Evolutionary conservation across 441 rosid genomes (phyloP).

Genomic region (Jatropha multifida): DNA sequence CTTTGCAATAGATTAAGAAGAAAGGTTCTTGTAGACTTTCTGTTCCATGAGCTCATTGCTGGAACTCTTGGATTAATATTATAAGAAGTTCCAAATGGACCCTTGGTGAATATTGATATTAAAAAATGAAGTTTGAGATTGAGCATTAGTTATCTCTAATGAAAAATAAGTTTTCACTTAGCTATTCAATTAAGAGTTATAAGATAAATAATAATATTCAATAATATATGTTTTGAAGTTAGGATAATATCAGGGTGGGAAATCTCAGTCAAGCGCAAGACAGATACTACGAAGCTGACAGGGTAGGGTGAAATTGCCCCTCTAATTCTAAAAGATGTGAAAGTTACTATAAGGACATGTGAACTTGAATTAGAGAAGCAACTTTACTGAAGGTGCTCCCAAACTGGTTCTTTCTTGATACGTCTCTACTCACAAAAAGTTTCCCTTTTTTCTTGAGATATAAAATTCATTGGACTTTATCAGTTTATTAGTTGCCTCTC

Average conservation of each 20-base stretch:
- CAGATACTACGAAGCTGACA: background rate
- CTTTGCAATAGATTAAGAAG: background rate
- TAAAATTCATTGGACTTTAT: background rate
- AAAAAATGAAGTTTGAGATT: background rate
- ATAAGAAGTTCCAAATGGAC: background rate
- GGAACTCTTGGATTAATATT: background rate
- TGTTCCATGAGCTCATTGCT: background rate
- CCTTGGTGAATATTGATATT: background rate
- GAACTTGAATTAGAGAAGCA: background rate
- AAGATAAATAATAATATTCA: too few species aligned
- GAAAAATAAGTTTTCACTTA: background rate
- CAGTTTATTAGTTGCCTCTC: background rate
- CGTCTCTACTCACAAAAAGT: background rate
- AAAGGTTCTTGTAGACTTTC: background rate
- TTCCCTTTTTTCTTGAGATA: background rate
- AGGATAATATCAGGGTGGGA: background rate
- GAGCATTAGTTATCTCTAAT: background rate
- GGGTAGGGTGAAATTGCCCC: background rate
- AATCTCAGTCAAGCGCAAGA: background rate
- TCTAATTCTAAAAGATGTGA: background rate
- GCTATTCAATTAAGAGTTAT: background rate
- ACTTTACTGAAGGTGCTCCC: background rate
- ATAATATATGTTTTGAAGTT: background rate
- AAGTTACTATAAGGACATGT: background rate
- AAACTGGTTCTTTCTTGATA: background rate